A percentile compares a stretch with the other conserved stretches of the same genome.
phyloP scores from a whole-genome alignment of 2,329 filamentous ascomycete genomes.

The Paecilomyces variotii region DNA sequence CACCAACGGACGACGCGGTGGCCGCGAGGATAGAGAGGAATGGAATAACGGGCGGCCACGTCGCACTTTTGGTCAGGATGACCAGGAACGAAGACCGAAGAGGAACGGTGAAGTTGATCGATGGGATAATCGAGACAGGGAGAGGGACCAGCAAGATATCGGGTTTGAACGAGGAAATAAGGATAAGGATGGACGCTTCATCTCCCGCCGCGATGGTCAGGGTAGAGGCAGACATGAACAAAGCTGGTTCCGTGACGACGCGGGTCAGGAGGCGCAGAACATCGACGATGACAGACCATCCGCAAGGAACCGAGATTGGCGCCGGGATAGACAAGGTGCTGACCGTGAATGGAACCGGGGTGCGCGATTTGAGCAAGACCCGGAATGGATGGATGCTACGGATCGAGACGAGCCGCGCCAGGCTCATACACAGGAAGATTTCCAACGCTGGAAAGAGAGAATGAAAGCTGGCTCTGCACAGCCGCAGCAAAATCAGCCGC shows the following conservation, averaged over 20 bases:
- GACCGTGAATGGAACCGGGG: slow-evolving; percentile 50
- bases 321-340: slow-evolving; percentile 36
- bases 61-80: slow-evolving; percentile 33
- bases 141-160: slow-evolving; percentile 51
- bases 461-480: slow-evolving; percentile 63
- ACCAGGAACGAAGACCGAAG: slow-evolving; percentile 31
- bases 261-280: slow-evolving; percentile 27
- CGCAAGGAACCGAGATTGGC: slow-evolving; percentile 60
- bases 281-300: slow-evolving; percentile 36
- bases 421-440: slow-evolving; percentile 77
- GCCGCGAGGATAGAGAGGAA: slow-evolving; percentile 30
- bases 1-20: slow-evolving; percentile 27
- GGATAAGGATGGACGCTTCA: slow-evolving; percentile 46
- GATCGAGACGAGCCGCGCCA: slow-evolving; percentile 59
- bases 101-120: slow-evolving; percentile 37
- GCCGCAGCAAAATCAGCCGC: slow-evolving; percentile 19
- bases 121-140: slow-evolving; percentile 38
- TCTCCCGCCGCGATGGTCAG: slow-evolving; percentile 55
- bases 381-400: slow-evolving; percentile 81
- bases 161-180: slow-evolving; percentile 42
- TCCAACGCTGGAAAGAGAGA: slow-evolving; percentile 86
- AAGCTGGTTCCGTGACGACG: slow-evolving; percentile 62
- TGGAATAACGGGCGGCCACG: slow-evolving; percentile 33
- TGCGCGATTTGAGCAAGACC: slow-evolving; percentile 63
- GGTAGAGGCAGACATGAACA: slow-evolving; percentile 60